A percentile compares a stretch with the other conserved stretches of the same genome.
phyloP scores from a whole-genome alignment of 2,329 filamentous ascomycete species.

The Colletotrichum musae region DNA sequence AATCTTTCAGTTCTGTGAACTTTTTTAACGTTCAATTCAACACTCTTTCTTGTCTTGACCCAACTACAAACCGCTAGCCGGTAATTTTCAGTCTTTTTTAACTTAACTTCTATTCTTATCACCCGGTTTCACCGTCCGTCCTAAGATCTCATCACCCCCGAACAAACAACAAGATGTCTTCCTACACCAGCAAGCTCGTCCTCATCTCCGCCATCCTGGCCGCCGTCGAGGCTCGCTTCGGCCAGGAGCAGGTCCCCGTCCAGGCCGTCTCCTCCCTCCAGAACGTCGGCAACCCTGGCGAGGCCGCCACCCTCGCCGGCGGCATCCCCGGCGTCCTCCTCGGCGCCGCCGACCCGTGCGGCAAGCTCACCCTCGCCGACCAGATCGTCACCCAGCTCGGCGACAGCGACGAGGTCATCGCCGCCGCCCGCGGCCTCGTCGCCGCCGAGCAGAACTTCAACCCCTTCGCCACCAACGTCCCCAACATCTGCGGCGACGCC shows the following conservation, averaged over 20 bases:
- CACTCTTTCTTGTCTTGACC: constrained; percentile 44
- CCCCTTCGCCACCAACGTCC: constrained; percentile 72
- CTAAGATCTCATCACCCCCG: constrained; percentile 5
- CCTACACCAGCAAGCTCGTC: constrained; percentile 55
- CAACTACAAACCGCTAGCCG: constrained; percentile 44
- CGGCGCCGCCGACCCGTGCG: constrained; percentile 76
- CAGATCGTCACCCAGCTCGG: constrained; percentile 74
- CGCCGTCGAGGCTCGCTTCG: constrained; percentile 69
- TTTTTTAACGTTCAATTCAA: constrained; percentile 48
- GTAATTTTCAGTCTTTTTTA: constrained; percentile 39
- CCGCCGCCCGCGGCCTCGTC: constrained; percentile 74
- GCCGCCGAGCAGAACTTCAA: constrained; percentile 82
- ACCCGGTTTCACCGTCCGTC: constrained; percentile 7
- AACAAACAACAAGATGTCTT: constrained; percentile 55
- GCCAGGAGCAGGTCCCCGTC: constrained; percentile 74
- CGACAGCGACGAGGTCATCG: constrained; percentile 70
- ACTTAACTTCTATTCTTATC: constrained; percentile 29
- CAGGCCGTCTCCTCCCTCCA: constrained; percentile 66
- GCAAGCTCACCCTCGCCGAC: constrained; percentile 76
- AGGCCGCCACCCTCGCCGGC: constrained; percentile 75
- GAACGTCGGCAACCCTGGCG: constrained; percentile 70
- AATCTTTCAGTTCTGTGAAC: constrained; percentile 56
- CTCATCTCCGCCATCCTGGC: constrained; percentile 59
- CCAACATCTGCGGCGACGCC: constrained; percentile 75
- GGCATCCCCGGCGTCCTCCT: constrained; percentile 73